These are phyloP conservation scores for Dissophora ornata DNA, from an alignment of 192 early-diverging fungal species.

Conservation along the genomic window DNA sequence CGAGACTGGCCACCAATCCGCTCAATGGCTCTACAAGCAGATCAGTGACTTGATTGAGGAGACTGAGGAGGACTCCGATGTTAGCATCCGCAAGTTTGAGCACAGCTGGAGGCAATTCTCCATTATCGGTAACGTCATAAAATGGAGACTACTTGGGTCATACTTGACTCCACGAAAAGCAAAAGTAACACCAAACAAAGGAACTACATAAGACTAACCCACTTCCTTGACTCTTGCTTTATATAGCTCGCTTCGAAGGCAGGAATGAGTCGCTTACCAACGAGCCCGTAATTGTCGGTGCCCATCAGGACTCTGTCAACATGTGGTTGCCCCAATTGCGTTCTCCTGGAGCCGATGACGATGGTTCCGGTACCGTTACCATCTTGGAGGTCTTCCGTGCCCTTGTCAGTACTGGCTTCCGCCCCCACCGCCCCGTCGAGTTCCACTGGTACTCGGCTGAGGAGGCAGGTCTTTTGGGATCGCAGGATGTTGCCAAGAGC, in stretches of 20 bases:
- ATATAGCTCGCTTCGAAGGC: slow-evolving; percentile 81
- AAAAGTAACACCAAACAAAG: too few relatives aligned
- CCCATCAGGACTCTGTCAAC: slow-evolving; percentile 94
- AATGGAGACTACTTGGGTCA: too few relatives aligned
- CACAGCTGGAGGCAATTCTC: slow-evolving; percentile 89
- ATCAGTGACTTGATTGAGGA: slow-evolving; percentile 60
- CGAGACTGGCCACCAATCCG: slow-evolving; percentile 71
- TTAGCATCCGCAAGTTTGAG: slow-evolving; percentile 79
- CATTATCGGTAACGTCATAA: slow-evolving; percentile 57
- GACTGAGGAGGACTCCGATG: slow-evolving; percentile 48
- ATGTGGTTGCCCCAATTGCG: slow-evolving; percentile 85
- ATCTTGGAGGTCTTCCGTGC: slow-evolving; percentile 89
- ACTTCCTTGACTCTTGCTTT: not conserved
- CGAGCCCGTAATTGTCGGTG: slow-evolving; percentile 83
- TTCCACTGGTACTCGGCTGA: slow-evolving; percentile 97
- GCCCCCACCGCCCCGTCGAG: slow-evolving; percentile 84
- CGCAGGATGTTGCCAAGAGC: slow-evolving; percentile 80
- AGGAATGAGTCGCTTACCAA: slow-evolving; percentile 55
- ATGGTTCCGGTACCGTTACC: slow-evolving; percentile 93
- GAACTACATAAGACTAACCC: not conserved
- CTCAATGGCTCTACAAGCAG: slow-evolving; percentile 74
- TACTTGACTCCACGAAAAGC: too few relatives aligned
- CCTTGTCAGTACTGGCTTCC: slow-evolving; percentile 74
- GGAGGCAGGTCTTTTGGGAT: slow-evolving; percentile 91
- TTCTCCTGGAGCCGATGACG: slow-evolving; percentile 83